Conservation (phyloP, 2,329 filamentous ascomycete species). For the Hypoxylon rubiginosum region DNA sequence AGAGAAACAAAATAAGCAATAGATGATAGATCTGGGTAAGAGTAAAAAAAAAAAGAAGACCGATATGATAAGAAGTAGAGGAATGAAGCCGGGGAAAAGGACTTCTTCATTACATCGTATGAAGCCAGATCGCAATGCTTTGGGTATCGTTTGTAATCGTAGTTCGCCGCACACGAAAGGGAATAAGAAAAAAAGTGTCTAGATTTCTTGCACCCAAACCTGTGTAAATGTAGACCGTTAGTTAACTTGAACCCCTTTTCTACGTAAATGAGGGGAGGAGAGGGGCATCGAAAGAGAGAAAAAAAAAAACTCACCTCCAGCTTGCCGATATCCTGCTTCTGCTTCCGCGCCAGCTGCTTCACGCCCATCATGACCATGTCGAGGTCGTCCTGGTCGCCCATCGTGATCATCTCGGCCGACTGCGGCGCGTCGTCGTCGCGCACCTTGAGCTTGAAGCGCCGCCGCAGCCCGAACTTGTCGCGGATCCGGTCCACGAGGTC, state of each 20-base stretch:
- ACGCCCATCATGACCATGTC: slow-evolving; percentile 85
- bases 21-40: slow-evolving; percentile 16
- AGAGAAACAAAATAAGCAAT: slow-evolving; percentile 15
- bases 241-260: slow-evolving; percentile 3
- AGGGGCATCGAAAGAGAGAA: not conserved
- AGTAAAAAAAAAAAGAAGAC: not conserved
- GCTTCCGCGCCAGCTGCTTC: slow-evolving; percentile 76
- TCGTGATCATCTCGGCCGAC: slow-evolving; percentile 89
- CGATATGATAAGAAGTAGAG: slow-evolving; percentile 17
- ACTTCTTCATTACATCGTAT: slow-evolving; percentile 52
- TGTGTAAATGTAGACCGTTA: slow-evolving; percentile 53
- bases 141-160: slow-evolving; percentile 52
- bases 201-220: slow-evolving; percentile 64
- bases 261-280: not conserved
- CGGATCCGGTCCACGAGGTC: slow-evolving; percentile 84
- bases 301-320: slow-evolving; percentile 81
- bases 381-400: slow-evolving; percentile 96
- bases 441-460: slow-evolving; percentile 90
- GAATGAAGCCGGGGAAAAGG: slow-evolving; percentile 28
- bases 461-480: slow-evolving; percentile 85
- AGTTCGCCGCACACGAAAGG: slow-evolving; percentile 44
- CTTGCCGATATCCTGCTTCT: slow-evolving; percentile 87
- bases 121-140: slow-evolving; percentile 49
- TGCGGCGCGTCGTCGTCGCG: slow-evolving; percentile 81
- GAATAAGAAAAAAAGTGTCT: slow-evolving; percentile 53